Conservation (phyloP, 805 yeast species). For the Suhomyces pyralidae region DNA sequence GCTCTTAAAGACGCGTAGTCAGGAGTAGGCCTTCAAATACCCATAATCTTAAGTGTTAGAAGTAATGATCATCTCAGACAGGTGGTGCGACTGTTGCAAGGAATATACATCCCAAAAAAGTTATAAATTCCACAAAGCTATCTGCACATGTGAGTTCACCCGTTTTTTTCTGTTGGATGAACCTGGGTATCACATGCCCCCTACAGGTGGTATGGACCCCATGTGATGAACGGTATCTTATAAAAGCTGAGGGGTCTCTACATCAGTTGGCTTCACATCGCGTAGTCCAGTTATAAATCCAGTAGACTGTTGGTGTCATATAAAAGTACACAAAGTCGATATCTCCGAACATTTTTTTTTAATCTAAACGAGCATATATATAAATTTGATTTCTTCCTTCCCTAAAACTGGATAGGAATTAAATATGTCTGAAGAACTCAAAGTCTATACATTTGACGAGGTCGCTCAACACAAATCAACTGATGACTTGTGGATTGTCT, state of each 20-base stretch:
- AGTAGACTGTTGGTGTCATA: neutral
- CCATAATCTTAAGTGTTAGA: neutral
- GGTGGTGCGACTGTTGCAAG: neutral
- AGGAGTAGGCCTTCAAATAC: neutral
- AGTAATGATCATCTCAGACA: neutral
- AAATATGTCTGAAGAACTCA: constrained; percentile 19
- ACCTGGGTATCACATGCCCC: neutral
- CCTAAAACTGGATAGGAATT: neutral
- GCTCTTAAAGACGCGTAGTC: neutral
- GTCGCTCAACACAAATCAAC: constrained; percentile 38
- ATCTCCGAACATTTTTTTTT: neutral
- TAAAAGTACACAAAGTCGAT: neutral
- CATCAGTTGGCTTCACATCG: neutral
- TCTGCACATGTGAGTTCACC: neutral
- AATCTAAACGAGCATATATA: neutral
- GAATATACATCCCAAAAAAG: neutral
- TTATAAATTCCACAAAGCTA: neutral
- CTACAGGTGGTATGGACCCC: neutral
- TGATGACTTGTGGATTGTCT: constrained; percentile 44
- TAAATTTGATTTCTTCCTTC: neutral
- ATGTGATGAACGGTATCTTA: neutral
- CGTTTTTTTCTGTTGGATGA: neutral
- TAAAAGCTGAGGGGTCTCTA: neutral
- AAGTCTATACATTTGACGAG: constrained; percentile 55
- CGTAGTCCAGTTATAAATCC: neutral